Conservation (phyloP, 306 rosid species). For the Vigna radiata region DNA sequence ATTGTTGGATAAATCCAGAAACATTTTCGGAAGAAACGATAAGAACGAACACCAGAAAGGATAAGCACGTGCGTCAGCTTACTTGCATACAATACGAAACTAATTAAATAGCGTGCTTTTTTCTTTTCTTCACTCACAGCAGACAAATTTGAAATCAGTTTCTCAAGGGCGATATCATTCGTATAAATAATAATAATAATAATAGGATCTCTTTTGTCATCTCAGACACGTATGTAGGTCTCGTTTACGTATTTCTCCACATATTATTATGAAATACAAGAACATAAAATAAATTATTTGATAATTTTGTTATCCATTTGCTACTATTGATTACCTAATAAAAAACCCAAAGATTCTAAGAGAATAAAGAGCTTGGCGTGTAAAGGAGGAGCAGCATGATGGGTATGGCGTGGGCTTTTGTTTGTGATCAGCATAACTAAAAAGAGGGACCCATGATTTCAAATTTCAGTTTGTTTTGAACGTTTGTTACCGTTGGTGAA, state of each 20-base stretch:
- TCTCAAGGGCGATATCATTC: neutral
- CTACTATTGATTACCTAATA: too few species aligned
- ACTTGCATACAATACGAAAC: conserved; percentile 17
- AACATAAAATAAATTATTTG: neutral
- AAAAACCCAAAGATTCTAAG: neutral
- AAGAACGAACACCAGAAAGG: conserved; percentile 52
- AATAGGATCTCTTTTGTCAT: neutral
- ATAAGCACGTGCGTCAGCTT: conserved; percentile 69
- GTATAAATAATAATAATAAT: neutral
- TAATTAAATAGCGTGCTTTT: neutral
- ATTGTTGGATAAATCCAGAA: conserved; percentile 50
- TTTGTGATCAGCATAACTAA: neutral
- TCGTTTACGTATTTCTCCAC: neutral
- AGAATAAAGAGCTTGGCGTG: conserved; percentile 23
- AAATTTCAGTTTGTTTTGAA: conserved; percentile 42
- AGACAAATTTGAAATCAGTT: conserved; percentile 29
- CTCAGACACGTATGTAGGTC: neutral
- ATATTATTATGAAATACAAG: neutral
- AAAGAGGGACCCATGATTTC: conserved; percentile 54
- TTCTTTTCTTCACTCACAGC: conserved; percentile 31
- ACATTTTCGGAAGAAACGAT: conserved; percentile 41
- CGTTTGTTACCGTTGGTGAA: conserved; percentile 54
- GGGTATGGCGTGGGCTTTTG: conserved; percentile 14
- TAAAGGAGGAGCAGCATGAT: conserved; percentile 42
- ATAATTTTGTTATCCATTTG: neutral